phyloP scores from a whole-genome alignment of 805 yeast genomes.

The Candida morakotiae region DNA sequence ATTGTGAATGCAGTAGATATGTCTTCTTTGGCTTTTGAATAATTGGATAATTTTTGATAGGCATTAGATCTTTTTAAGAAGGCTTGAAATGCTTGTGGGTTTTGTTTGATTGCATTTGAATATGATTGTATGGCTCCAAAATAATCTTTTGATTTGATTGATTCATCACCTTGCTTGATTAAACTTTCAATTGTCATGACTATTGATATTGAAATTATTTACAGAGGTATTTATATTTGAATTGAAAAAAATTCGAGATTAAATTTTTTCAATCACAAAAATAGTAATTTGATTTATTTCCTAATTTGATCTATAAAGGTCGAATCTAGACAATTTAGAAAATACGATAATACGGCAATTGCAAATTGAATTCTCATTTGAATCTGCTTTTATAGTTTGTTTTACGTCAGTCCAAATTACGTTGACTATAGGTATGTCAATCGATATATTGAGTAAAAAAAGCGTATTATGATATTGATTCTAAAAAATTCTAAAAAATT shows the following conservation, averaged over 20 bases:
- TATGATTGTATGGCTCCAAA: conserved; percentile 41
- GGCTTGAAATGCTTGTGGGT: conserved; percentile 45
- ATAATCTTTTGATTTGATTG: conserved; percentile 30
- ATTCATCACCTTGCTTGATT: conserved; percentile 33
- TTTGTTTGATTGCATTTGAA: conserved; percentile 36
- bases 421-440: too few species aligned
- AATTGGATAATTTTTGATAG: conserved; percentile 43
- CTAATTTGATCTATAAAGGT: too few species aligned
- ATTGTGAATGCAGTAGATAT: conserved; percentile 41
- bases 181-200: conserved; percentile 34
- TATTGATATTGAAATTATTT: not conserved
- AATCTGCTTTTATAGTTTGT: too few species aligned
- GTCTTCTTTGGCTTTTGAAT: conserved; percentile 45
- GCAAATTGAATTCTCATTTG: too few species aligned
- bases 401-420: too few species aligned
- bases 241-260: not conserved
- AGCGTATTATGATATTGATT: too few species aligned
- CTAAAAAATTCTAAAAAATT: too few species aligned
- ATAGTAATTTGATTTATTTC: too few species aligned
- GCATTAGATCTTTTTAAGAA: conserved; percentile 47
- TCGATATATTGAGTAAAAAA: too few species aligned
- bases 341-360: too few species aligned
- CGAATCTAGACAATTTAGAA: too few species aligned
- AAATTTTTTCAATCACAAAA: not conserved
- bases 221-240: not conserved